Conservation (phyloP, 2,329 filamentous ascomycete species). For the Passalora sequoiae region DNA sequence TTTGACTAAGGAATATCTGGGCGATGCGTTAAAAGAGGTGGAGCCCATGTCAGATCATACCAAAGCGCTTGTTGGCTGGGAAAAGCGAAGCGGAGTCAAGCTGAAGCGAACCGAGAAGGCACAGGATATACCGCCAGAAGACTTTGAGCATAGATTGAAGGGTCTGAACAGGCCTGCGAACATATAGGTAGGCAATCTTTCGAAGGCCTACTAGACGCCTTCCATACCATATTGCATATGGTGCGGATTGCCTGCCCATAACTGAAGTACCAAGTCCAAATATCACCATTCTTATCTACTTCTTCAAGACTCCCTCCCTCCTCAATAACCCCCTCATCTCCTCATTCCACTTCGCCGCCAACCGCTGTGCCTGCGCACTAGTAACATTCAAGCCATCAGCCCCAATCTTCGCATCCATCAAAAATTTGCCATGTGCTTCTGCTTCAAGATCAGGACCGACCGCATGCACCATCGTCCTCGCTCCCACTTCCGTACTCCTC, state of each 20-base stretch:
- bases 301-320: too few species aligned
- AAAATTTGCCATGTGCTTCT: constrained; percentile 36
- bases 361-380: constrained; percentile 28
- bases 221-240: too few species aligned
- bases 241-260: too few species aligned
- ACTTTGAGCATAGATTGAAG: constrained; percentile 29
- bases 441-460: constrained; percentile 24
- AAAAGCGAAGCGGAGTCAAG: constrained; percentile 33
- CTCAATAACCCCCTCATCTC: too few species aligned
- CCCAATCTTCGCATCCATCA: constrained; percentile 32
- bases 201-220: too few species aligned
- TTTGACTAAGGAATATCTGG: constrained; percentile 31
- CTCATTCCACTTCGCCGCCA: constrained; percentile 32
- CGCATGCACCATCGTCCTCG: constrained; percentile 34
- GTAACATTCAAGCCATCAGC: constrained; percentile 20
- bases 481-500: constrained; percentile 34
- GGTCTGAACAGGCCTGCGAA: constrained; percentile 21
- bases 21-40: constrained; percentile 30
- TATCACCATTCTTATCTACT: too few species aligned
- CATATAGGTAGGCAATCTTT: constrained; percentile 7
- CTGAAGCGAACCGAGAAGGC: constrained; percentile 30
- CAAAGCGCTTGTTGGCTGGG: constrained; percentile 34
- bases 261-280: too few species aligned
- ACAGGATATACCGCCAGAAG: constrained; percentile 21
- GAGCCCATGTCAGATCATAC: constrained; percentile 34